Evolutionary conservation across 2,329 filamentous ascomycete species (phyloP).

Genomic region (Colletotrichum euphorbiae): DNA sequence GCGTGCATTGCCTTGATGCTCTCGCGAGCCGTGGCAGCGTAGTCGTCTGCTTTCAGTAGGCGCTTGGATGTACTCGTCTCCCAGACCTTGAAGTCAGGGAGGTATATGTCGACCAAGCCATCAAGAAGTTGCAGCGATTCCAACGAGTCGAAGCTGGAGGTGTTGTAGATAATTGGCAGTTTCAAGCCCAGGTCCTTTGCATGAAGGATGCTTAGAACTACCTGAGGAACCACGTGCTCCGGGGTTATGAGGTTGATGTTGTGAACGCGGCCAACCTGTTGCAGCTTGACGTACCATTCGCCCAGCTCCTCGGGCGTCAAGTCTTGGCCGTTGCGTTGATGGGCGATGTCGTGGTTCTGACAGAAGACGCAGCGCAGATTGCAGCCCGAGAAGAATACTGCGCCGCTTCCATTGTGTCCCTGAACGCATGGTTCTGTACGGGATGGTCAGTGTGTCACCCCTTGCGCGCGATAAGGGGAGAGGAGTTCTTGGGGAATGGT

Average conservation of each 20-base stretch:
- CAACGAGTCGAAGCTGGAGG: conserved; percentile 82
- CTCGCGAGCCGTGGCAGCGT: conserved; percentile 77
- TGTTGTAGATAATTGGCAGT: conserved; percentile 86
- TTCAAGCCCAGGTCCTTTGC: conserved; percentile 76
- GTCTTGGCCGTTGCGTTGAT: conserved; percentile 84
- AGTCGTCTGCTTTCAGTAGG: conserved; percentile 82
- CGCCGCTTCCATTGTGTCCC: conserved; percentile 82
- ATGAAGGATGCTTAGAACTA: conserved; percentile 79
- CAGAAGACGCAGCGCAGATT: conserved; percentile 82
- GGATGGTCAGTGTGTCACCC: conserved; percentile 23
- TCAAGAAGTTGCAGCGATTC: conserved; percentile 79
- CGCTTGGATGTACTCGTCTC: conserved; percentile 72
- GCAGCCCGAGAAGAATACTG: conserved; percentile 83
- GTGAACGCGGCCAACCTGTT: conserved; percentile 83
- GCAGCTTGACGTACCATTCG: conserved; percentile 86
- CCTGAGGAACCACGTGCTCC: conserved; percentile 88
- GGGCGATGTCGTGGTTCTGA: conserved; percentile 87
- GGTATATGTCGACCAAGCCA: conserved; percentile 85
- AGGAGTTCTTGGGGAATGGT: not conserved
- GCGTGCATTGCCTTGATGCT: conserved; percentile 83
- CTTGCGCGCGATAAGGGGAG: not conserved
- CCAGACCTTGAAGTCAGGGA: conserved; percentile 93
- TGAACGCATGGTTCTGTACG: conserved; percentile 82
- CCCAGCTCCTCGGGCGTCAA: conserved; percentile 82
- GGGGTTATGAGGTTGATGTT: conserved; percentile 92